A percentile compares a stretch with the other conserved stretches of the same genome.
Evolutionary conservation across 495 filamentous ascomycete genomes (phyloP).

Genomic region (Aspergillus steynii): DNA sequence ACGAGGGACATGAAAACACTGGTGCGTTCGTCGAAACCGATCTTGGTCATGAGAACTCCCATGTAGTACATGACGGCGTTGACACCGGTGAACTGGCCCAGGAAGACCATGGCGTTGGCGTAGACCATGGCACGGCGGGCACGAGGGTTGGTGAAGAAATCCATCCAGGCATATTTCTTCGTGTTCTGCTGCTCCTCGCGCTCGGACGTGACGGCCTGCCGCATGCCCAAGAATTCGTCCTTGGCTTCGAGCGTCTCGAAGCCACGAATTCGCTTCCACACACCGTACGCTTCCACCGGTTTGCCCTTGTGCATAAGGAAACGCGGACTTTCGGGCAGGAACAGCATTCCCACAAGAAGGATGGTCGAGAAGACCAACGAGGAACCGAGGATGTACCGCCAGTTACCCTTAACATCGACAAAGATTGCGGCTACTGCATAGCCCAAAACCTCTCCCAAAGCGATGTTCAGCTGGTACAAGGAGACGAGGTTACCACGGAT

Average conservation of each 20-base stretch:
- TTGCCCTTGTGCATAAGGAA: slow-evolving; percentile 57
- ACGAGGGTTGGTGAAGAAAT: slow-evolving; percentile 61
- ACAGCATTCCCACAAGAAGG: slow-evolving; percentile 58
- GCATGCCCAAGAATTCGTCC: slow-evolving; percentile 63
- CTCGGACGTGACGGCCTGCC: slow-evolving; percentile 53
- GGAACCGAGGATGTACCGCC: slow-evolving; percentile 65
- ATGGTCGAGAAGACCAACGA: slow-evolving; percentile 65
- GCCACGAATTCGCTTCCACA: slow-evolving; percentile 64
- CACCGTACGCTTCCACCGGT: slow-evolving; percentile 50
- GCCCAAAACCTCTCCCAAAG: slow-evolving; percentile 61
- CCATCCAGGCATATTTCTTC: slow-evolving; percentile 56
- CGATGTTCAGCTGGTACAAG: slow-evolving; percentile 64
- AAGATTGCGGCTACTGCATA: slow-evolving; percentile 65
- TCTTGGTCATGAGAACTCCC: slow-evolving; percentile 55
- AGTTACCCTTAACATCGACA: slow-evolving; percentile 57
- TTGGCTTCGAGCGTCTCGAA: slow-evolving; percentile 47
- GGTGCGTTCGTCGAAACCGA: slow-evolving; percentile 53
- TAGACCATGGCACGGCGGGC: slow-evolving; percentile 61
- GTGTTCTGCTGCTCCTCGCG: slow-evolving; percentile 35
- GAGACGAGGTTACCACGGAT: slow-evolving; percentile 63
- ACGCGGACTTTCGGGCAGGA: slow-evolving; percentile 58
- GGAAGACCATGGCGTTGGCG: slow-evolving; percentile 62
- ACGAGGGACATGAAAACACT: slow-evolving; percentile 64
- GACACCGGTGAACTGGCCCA: slow-evolving; percentile 62
- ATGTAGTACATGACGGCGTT: slow-evolving; percentile 67